These are phyloP conservation scores for Calonectria honghensis DNA, from an alignment of 2,329 filamentous ascomycete genomes.

Conservation along the genomic window DNA sequence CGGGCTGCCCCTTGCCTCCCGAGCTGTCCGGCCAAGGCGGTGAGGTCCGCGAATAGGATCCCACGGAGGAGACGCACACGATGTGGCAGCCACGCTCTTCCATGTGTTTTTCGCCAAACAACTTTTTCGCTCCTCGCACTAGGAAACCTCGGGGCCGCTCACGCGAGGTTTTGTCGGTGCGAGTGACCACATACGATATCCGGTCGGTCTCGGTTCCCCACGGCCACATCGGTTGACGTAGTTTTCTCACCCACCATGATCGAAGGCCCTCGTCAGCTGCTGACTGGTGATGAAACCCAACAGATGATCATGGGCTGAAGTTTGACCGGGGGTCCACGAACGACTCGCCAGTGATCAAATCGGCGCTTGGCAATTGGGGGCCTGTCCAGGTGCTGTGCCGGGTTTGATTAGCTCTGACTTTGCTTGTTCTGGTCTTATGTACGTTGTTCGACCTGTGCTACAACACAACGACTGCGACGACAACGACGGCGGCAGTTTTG, in stretches of 20 bases:
- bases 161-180: background rate
- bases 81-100: slow-evolving; percentile 40
- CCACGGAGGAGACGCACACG: slow-evolving; percentile 42
- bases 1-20: slow-evolving; percentile 44
- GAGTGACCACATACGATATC: slow-evolving; percentile 11
- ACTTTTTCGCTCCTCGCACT: slow-evolving; percentile 31
- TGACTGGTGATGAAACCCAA: slow-evolving; percentile 33
- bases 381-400: slow-evolving; percentile 1
- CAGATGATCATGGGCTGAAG: slow-evolving; percentile 21
- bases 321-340: slow-evolving; percentile 28
- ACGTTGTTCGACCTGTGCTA: slow-evolving; percentile 2
- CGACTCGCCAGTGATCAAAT: slow-evolving; percentile 26
- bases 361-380: slow-evolving; percentile 26
- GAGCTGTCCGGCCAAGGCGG: slow-evolving; percentile 52
- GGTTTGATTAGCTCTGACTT: slow-evolving; percentile 23
- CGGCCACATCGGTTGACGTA: background rate
- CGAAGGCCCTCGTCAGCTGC: slow-evolving; percentile 18
- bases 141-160: background rate
- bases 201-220: background rate
- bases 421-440: slow-evolving; percentile 12
- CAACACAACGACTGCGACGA: slow-evolving; percentile 6
- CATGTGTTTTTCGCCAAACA: slow-evolving; percentile 35
- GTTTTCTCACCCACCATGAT: background rate
- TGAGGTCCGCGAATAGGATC: slow-evolving; percentile 54
- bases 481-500: background rate